These are phyloP conservation scores for Puccinia novopanici DNA, from an alignment of 1,284 basidiomycete species.

Conservation along the genomic window DNA sequence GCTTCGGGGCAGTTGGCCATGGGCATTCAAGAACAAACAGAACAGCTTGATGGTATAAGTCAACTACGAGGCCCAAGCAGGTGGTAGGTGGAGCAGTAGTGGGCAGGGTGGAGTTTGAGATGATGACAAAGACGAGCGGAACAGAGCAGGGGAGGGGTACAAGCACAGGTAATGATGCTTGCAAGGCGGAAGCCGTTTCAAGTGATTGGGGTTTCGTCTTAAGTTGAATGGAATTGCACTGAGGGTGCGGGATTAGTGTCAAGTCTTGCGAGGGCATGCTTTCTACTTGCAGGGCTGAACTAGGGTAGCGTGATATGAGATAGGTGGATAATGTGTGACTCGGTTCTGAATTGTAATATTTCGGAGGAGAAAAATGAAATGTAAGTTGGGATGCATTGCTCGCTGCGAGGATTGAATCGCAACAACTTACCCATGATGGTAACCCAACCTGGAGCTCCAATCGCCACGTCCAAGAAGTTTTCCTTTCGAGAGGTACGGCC, in stretches of 20 bases:
- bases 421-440: conserved; percentile 44
- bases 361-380: background rate
- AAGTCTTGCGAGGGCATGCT: conserved; percentile 2
- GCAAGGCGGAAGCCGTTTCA: background rate
- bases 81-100: conserved; percentile 7
- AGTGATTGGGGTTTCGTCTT: background rate
- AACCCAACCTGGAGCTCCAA: conserved; percentile 40
- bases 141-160: conserved; percentile 13
- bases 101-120: conserved; percentile 9
- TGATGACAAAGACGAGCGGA: conserved; percentile 21
- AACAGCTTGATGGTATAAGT: conserved; percentile 39
- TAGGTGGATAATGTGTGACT: conserved; percentile 27
- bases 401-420: background rate
- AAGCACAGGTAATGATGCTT: conserved; percentile 14
- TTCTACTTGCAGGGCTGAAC: background rate
- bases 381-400: background rate
- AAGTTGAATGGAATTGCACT: conserved; percentile 24
- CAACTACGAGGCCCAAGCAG: conserved; percentile 28
- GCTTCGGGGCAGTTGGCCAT: conserved; percentile 24
- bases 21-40: conserved; percentile 23
- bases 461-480: conserved; percentile 38
- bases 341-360: background rate
- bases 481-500: conserved; percentile 7
- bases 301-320: background rate
- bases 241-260: conserved; percentile 12